Percentiles rank a stretch among this genome's conserved stretches.
Conservation (phyloP, 2,329 filamentous ascomycete species). For the Hawksworthiomyces lignivorus region DNA sequence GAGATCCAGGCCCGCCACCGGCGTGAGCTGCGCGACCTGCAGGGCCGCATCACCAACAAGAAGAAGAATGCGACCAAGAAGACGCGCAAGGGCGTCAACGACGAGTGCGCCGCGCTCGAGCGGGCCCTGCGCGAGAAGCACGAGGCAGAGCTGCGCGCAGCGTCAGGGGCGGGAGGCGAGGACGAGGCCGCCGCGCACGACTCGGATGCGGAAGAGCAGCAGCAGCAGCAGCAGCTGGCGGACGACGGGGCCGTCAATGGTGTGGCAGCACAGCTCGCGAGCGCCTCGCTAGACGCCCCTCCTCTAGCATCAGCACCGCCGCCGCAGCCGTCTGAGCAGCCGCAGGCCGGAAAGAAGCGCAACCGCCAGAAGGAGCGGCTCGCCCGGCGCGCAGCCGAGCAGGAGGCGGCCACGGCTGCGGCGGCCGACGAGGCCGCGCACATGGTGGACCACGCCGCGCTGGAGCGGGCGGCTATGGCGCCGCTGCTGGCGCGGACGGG, state of each 20-base stretch:
- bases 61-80: constrained; percentile 95
- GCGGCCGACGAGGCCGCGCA: constrained; percentile 68
- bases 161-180: constrained; percentile 24
- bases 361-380: constrained; percentile 89
- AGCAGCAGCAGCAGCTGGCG: no score
- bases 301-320: constrained; percentile 4
- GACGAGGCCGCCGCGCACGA: constrained; percentile 13
- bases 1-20: constrained; percentile 72
- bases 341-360: constrained; percentile 54
- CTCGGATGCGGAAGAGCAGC: constrained; percentile 12
- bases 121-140: constrained; percentile 59
- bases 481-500: constrained; percentile 54
- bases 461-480: constrained; percentile 65
- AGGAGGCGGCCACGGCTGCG: constrained; percentile 57
- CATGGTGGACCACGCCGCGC: constrained; percentile 64
- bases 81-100: constrained; percentile 66
- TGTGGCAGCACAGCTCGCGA: constrained; percentile 6
- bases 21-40: constrained; percentile 81
- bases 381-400: constrained; percentile 79
- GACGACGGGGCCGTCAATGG: constrained; percentile 8
- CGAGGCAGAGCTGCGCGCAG: constrained; percentile 45
- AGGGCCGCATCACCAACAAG: constrained; percentile 81
- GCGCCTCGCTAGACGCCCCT: constrained; percentile 13
- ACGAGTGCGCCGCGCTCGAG: constrained; percentile 68
- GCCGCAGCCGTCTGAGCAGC: constrained; percentile 14